Conservation (phyloP, 2,329 filamentous ascomycete species). For the Monosporascus sp. region DNA sequence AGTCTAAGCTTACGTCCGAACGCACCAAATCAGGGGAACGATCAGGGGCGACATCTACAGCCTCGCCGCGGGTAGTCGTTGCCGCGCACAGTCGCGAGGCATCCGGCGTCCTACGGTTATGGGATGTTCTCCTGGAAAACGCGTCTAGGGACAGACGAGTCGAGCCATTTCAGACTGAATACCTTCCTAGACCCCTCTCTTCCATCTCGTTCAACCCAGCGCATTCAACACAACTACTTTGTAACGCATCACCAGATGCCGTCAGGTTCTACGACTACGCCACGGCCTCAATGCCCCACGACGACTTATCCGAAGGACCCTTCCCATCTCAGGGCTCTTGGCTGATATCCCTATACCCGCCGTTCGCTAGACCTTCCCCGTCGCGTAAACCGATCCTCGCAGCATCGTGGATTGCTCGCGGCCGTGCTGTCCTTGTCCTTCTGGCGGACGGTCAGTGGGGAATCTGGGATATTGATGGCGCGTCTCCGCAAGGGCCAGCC, state of each 20-base stretch:
- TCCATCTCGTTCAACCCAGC: constrained; percentile 58
- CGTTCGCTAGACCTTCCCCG: constrained; percentile 44
- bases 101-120: constrained; percentile 52
- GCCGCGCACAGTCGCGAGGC: constrained; percentile 57
- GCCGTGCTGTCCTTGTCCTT: constrained; percentile 53
- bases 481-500: constrained; percentile 41
- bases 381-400: constrained; percentile 57
- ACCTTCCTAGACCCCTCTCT: constrained; percentile 47
- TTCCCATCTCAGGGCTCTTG: constrained; percentile 57
- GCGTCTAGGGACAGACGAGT: constrained; percentile 29
- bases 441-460: constrained; percentile 63
- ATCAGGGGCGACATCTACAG: constrained; percentile 22
- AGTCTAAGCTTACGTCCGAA: constrained; percentile 29
- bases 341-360: constrained; percentile 57
- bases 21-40: constrained; percentile 35
- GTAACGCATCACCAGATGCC: constrained; percentile 49
- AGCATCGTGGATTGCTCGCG: constrained; percentile 56
- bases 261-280: constrained; percentile 60
- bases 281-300: constrained; percentile 44
- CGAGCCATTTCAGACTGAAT: constrained; percentile 57
- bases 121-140: constrained; percentile 50
- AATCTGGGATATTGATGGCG: constrained; percentile 61
- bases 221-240: constrained; percentile 52
- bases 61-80: constrained; percentile 43
- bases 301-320: constrained; percentile 44